Evolutionary conservation across 2,329 filamentous ascomycete species (phyloP).

Genomic region (Alternaria gansuensis): DNA sequence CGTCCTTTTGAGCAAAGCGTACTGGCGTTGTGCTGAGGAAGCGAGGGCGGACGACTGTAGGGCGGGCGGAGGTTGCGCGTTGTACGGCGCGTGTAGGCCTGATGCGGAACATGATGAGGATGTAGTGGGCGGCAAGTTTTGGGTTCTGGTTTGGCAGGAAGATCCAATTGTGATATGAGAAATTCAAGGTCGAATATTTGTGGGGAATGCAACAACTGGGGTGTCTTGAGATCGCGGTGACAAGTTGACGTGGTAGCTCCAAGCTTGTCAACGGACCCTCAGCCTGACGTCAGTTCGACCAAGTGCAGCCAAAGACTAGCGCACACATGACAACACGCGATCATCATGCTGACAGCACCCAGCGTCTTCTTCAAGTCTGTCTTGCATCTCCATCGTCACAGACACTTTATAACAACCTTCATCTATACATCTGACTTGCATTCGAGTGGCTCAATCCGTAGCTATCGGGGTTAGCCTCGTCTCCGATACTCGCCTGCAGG

Average conservation of each 20-base stretch:
- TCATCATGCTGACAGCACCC: neutral
- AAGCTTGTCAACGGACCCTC: conserved; percentile 11
- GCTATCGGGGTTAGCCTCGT: neutral
- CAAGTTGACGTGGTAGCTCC: conserved; percentile 19
- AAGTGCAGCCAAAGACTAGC: neutral
- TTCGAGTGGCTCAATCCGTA: neutral
- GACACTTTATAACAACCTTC: neutral
- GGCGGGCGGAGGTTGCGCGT: conserved; percentile 27
- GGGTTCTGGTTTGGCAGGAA: neutral
- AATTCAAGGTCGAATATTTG: neutral
- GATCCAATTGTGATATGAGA: neutral
- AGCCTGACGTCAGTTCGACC: conserved; percentile 12
- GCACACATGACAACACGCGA: neutral
- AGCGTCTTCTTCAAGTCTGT: no score
- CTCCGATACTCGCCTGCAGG: neutral
- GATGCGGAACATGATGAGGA: conserved; percentile 39
- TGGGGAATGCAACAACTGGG: conserved; percentile 10
- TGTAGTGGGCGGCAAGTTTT: accelerated
- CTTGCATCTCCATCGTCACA: accelerated
- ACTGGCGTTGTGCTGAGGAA: conserved; percentile 37
- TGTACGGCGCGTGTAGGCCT: conserved; percentile 34
- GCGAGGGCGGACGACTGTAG: conserved; percentile 24
- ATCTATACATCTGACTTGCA: no score
- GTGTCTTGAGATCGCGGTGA: conserved; percentile 10
- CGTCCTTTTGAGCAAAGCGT: conserved; percentile 52